Percentiles rank a stretch among this genome's conserved stretches.
Evolutionary conservation across 441 rosid species (phyloP).

Genomic region (Hypseocharis bilobata): DNA sequence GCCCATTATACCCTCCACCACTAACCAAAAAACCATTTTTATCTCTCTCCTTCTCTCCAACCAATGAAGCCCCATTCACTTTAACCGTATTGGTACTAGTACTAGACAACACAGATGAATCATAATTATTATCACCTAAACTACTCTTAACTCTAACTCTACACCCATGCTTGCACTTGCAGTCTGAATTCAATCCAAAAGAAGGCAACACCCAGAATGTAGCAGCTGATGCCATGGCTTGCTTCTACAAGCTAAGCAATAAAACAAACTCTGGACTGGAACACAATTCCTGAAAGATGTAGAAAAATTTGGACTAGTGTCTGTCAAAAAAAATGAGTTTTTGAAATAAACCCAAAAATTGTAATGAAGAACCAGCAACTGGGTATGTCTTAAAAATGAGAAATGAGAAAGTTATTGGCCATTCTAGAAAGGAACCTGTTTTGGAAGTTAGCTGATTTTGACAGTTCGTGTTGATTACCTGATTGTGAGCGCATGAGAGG

Average conservation of each 20-base stretch:
- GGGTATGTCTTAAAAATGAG: background rate
- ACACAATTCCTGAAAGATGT: background rate
- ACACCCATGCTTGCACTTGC: constrained; percentile 28
- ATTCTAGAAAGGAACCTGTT: background rate
- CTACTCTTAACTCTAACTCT: constrained; percentile 43
- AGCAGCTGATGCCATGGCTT: constrained; percentile 33
- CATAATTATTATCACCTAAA: constrained; percentile 28
- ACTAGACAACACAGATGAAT: constrained; percentile 24
- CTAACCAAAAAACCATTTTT: constrained; percentile 13
- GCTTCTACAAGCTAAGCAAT: constrained; percentile 13
- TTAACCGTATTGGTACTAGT: constrained; percentile 11
- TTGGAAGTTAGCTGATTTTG: background rate
- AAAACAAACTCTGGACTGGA: background rate
- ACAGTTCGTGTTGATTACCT: too few relatives aligned
- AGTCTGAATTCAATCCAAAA: constrained; percentile 18
- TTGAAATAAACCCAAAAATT: constrained; percentile 1
- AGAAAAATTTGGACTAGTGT: too few relatives aligned
- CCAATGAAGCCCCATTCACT: constrained; percentile 35
- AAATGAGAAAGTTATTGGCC: too few relatives aligned
- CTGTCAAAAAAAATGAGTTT: too few relatives aligned
- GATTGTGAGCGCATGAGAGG: too few relatives aligned
- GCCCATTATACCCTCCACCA: constrained; percentile 40
- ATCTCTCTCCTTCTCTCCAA: constrained; percentile 19
- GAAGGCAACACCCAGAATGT: constrained; percentile 25
- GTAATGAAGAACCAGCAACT: background rate